phyloP scores from a whole-genome alignment of 2,329 filamentous ascomycete genomes.

The Ophiostoma fasciatum region DNA sequence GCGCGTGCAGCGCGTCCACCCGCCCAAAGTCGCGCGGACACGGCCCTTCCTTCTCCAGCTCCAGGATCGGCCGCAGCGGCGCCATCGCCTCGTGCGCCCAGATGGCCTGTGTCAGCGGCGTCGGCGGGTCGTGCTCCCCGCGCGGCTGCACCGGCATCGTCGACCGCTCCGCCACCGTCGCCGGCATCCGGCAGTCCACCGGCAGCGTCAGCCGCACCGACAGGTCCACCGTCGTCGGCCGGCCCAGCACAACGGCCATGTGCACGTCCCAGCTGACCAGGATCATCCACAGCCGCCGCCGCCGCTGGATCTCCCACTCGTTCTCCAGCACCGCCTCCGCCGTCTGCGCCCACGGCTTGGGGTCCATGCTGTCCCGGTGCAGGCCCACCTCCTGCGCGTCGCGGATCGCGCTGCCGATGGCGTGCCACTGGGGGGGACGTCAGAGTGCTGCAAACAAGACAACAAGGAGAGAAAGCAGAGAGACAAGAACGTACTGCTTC shows the following conservation, averaged over 20 bases:
- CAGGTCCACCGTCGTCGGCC: slow-evolving; percentile 40
- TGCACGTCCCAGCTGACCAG: slow-evolving; percentile 40
- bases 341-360: slow-evolving; percentile 29
- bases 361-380: slow-evolving; percentile 37
- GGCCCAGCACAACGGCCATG: slow-evolving; percentile 36
- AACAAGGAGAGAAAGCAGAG: background rate
- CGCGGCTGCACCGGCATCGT: slow-evolving; percentile 33
- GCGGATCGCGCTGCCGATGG: slow-evolving; percentile 39
- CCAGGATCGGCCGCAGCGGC: slow-evolving; percentile 37
- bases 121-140: slow-evolving; percentile 36
- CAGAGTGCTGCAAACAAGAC: too few relatives aligned
- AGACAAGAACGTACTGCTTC: slow-evolving; percentile 30
- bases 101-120: slow-evolving; percentile 37
- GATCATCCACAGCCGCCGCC: slow-evolving; percentile 40
- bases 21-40: slow-evolving; percentile 37
- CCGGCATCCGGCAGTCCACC: slow-evolving; percentile 35
- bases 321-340: slow-evolving; percentile 37
- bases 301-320: slow-evolving; percentile 41
- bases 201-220: slow-evolving; percentile 33
- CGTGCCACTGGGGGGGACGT: slow-evolving; percentile 31
- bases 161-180: slow-evolving; percentile 21
- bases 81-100: slow-evolving; percentile 33
- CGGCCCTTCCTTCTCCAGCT: slow-evolving; percentile 40
- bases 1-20: slow-evolving; percentile 38
- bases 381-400: slow-evolving; percentile 50